phyloP scores from a whole-genome alignment of 1,284 basidiomycete species.

The Tetrapyrgos nigripes region DNA sequence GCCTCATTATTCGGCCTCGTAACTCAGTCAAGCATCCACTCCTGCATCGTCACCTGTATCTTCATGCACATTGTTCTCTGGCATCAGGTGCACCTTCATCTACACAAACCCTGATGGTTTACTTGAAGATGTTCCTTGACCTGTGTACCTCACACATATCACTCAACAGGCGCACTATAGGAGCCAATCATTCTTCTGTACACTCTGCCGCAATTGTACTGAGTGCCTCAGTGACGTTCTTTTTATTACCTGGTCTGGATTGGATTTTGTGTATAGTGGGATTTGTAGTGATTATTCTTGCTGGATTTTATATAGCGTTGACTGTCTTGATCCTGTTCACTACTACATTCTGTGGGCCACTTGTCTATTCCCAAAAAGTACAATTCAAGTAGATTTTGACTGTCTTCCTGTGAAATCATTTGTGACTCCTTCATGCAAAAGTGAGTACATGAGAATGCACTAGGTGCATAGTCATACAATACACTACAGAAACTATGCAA shows the following conservation, averaged over 20 bases:
- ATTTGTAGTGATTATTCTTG: slow-evolving; percentile 69
- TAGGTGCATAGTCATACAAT: too few species aligned
- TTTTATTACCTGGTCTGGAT: slow-evolving; percentile 75
- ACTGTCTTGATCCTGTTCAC: slow-evolving; percentile 70
- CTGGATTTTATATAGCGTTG: slow-evolving; percentile 70
- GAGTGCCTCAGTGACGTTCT: slow-evolving; percentile 78
- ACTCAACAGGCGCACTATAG: neutral
- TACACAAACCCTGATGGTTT: slow-evolving; percentile 66
- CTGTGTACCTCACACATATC: neutral
- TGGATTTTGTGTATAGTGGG: slow-evolving; percentile 64
- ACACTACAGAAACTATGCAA: too few species aligned
- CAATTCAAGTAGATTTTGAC: too few species aligned
- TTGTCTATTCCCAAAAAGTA: too few species aligned
- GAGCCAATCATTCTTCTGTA: slow-evolving; percentile 47
- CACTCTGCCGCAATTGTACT: slow-evolving; percentile 71
- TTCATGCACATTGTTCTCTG: slow-evolving; percentile 71
- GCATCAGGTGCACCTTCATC: slow-evolving; percentile 73
- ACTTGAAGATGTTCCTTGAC: slow-evolving; percentile 49
- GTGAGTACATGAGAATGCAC: too few species aligned
- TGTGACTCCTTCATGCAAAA: too few species aligned
- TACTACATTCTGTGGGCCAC: too few species aligned
- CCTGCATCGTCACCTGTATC: slow-evolving; percentile 70
- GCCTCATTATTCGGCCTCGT: too few species aligned
- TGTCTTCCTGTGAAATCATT: too few species aligned
- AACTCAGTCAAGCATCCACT: slow-evolving; percentile 60